Conservation (phyloP, 495 filamentous ascomycete species). For the Podospora tetraspora region DNA sequence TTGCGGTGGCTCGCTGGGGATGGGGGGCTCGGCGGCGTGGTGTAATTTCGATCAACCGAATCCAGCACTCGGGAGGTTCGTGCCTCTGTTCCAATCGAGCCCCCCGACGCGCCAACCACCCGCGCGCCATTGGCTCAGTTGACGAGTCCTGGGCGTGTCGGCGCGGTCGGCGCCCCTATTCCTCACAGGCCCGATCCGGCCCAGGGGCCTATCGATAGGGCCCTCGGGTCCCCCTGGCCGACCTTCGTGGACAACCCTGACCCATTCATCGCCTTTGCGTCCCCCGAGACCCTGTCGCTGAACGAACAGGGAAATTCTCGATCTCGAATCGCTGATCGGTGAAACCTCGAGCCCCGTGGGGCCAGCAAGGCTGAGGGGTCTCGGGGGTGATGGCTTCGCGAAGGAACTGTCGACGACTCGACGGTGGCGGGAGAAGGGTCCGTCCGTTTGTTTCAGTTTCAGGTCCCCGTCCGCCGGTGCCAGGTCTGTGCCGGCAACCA, state of each 20-base stretch:
- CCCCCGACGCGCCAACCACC: constrained; percentile 1
- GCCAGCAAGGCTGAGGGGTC: not conserved
- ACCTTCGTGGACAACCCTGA: constrained; percentile 8
- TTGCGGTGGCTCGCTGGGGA: not conserved
- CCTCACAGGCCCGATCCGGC: constrained; percentile 9
- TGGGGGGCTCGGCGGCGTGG: constrained; percentile 15
- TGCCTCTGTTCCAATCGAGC: constrained; percentile 7
- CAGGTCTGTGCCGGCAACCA: not conserved
- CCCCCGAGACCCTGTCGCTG: not conserved
- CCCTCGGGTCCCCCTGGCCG: not conserved
- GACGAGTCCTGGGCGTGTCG: not conserved
- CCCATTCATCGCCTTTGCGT: constrained; percentile 1
- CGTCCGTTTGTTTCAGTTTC: not conserved
- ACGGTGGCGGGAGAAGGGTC: not conserved
- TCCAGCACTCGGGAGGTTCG: constrained; percentile 23
- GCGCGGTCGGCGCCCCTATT: constrained; percentile 1
- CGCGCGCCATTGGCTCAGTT: constrained; percentile 3
- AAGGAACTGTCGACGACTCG: not conserved
- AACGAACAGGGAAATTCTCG: not conserved
- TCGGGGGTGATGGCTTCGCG: not conserved
- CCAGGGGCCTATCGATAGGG: constrained; percentile 10
- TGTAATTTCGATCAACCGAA: constrained; percentile 32
- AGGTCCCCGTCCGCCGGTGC: not conserved
- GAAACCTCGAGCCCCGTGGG: not conserved
- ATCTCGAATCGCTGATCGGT: no score